Percentiles rank a stretch among this genome's conserved stretches.
Conservation (phyloP, 306 rosid genomes). For the Vigna hirtella region DNA sequence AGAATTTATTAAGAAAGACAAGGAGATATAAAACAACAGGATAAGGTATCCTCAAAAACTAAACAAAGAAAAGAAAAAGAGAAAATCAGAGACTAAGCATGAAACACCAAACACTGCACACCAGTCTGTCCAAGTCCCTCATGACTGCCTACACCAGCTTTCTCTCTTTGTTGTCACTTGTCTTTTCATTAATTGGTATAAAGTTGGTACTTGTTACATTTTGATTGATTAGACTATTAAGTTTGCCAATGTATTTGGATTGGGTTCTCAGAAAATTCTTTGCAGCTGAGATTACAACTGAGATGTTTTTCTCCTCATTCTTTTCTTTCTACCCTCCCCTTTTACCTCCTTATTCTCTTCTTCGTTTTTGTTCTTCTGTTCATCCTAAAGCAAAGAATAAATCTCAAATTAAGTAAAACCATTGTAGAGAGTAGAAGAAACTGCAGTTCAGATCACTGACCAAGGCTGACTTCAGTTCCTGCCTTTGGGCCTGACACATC, state of each 20-base stretch:
- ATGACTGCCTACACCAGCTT: conserved; percentile 1
- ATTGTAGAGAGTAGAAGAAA: conserved; percentile 30
- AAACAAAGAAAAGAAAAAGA: background rate
- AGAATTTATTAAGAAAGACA: background rate
- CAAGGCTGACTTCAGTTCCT: conserved; percentile 80
- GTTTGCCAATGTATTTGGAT: background rate
- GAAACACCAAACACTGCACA: background rate
- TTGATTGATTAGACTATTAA: conserved; percentile 19
- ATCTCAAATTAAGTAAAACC: conserved; percentile 28
- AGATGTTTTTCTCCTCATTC: background rate
- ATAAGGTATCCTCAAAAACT: background rate
- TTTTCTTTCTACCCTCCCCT: background rate
- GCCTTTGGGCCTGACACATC: conserved; percentile 72
- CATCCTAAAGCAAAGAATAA: conserved; percentile 31
- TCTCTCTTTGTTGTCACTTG: background rate
- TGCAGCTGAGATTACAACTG: conserved; percentile 1
- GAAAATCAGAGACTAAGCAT: background rate
- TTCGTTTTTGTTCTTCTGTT: conserved; percentile 24
- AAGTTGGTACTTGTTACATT: conserved; percentile 22
- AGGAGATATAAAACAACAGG: background rate
- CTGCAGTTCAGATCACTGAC: conserved; percentile 61
- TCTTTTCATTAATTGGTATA: background rate
- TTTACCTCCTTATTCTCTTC: conserved; percentile 4
- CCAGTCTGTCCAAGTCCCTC: background rate
- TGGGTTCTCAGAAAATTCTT: conserved; percentile 17